Conservation (phyloP, 2,329 filamentous ascomycete species). For the Neocucurbitaria cava region DNA sequence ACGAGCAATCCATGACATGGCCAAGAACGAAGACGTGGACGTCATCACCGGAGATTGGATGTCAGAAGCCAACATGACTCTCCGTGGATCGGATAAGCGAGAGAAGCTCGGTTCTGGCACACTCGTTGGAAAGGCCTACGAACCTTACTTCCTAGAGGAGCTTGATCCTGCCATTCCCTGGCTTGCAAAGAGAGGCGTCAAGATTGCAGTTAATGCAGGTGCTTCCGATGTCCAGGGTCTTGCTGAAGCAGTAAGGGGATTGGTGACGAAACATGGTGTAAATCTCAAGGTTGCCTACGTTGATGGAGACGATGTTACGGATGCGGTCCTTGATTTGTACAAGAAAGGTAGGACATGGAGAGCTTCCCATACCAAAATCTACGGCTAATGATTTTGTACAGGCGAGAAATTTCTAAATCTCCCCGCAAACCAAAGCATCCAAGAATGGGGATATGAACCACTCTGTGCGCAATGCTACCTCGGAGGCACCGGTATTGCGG, state of each 20-base stretch:
- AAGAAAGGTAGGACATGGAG: constrained; percentile 11
- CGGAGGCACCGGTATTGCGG: constrained; percentile 29
- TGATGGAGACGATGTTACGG: constrained; percentile 53
- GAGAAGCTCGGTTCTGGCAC: constrained; percentile 24
- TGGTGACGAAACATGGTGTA: constrained; percentile 25
- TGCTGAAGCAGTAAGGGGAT: constrained; percentile 19
- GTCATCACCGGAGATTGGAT: constrained; percentile 1
- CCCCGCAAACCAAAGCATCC: constrained; percentile 27
- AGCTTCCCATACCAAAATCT: not conserved
- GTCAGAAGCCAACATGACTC: constrained; percentile 29
- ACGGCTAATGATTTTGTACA: not conserved
- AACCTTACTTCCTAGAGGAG: constrained; percentile 29
- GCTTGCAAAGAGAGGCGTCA: constrained; percentile 29
- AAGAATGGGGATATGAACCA: constrained; percentile 32
- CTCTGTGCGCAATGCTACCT: constrained; percentile 38
- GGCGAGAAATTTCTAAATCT: constrained; percentile 29
- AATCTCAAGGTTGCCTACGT: constrained; percentile 53
- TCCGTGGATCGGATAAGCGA: constrained; percentile 26
- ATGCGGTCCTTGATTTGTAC: constrained; percentile 24
- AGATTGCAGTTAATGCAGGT: constrained; percentile 29
- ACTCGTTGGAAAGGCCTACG: constrained; percentile 28
- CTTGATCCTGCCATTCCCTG: constrained; percentile 30
- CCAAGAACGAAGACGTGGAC: constrained; percentile 6
- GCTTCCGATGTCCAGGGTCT: constrained; percentile 27
- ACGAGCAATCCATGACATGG: constrained; percentile 30